These are phyloP conservation scores for Acidiella bohemica DNA, from an alignment of 495 filamentous ascomycete genomes.

Conservation along the genomic window DNA sequence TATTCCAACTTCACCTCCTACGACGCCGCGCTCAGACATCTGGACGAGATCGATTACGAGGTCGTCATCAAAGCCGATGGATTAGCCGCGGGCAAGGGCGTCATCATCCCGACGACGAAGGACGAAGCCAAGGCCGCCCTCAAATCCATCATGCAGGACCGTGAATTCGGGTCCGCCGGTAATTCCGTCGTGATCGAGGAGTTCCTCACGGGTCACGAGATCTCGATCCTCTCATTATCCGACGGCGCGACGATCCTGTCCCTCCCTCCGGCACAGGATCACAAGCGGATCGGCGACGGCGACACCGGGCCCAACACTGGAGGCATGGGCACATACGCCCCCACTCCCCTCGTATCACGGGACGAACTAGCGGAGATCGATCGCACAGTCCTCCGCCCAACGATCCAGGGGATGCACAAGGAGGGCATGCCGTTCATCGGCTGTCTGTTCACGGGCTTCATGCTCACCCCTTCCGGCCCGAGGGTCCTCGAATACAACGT, in stretches of 20 bases:
- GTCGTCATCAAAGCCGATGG: conserved; percentile 86
- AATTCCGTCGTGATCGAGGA: conserved; percentile 95
- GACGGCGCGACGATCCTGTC: conserved; percentile 77
- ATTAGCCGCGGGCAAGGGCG: conserved; percentile 81
- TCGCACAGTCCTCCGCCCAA: conserved; percentile 71
- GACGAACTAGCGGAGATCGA: conserved; percentile 65
- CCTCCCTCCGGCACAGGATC: conserved; percentile 88
- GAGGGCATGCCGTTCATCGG: conserved; percentile 72
- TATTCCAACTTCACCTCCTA: conserved; percentile 83
- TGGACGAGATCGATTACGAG: conserved; percentile 58
- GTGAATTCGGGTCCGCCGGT: conserved; percentile 76
- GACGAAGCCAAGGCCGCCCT: conserved; percentile 72
- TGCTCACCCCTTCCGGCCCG: conserved; percentile 80
- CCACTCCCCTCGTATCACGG: conserved; percentile 63
- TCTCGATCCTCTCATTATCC: conserved; percentile 80
- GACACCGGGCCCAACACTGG: conserved; percentile 91
- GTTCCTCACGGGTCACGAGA: conserved; percentile 78
- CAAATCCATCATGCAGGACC: conserved; percentile 78
- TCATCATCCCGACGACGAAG: conserved; percentile 68
- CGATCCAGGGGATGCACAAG: conserved; percentile 73
- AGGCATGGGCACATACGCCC: conserved; percentile 93
- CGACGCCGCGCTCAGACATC: conserved; percentile 58
- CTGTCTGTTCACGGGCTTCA: conserved; percentile 86
- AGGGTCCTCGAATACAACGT: conserved; percentile 96
- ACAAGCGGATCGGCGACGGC: conserved; percentile 86